Evolutionary conservation across 208 protist species (phyloP).

Genomic region (Trypanosomatidae sp.): DNA sequence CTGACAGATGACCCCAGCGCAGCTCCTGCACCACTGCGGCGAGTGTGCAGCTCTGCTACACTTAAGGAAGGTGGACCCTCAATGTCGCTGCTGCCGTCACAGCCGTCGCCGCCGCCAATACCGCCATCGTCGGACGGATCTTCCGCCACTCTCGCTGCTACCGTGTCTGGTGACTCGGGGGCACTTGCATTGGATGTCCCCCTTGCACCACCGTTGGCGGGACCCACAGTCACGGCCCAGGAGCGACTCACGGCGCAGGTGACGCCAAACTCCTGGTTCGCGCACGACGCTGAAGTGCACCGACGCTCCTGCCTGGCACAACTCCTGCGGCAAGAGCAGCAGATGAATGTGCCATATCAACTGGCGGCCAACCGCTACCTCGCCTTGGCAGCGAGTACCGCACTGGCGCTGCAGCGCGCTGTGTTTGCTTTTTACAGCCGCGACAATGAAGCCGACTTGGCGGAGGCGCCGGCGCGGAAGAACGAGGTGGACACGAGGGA

Average conservation of each 20-base stretch:
- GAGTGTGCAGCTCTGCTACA: not conserved
- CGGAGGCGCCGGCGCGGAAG: not conserved
- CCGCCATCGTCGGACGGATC: not conserved
- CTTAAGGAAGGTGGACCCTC: not conserved
- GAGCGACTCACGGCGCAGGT: constrained; percentile 7
- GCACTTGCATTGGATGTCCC: not conserved
- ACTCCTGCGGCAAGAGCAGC: constrained; percentile 30
- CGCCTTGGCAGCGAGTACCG: constrained; percentile 15
- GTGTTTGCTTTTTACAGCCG: constrained; percentile 20
- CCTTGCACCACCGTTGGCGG: not conserved
- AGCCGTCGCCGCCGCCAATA: not conserved
- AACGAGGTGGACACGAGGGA: not conserved
- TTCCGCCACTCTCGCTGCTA: not conserved
- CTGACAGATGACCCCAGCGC: not conserved
- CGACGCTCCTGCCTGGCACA: constrained; percentile 27
- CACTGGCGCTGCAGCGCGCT: constrained; percentile 34
- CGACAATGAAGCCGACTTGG: not conserved
- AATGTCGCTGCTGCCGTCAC: not conserved
- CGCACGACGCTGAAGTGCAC: constrained; percentile 21
- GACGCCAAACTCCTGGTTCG: constrained; percentile 44
- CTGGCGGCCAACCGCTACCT: constrained; percentile 26
- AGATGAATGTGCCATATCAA: constrained; percentile 52
- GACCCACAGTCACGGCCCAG: not conserved
- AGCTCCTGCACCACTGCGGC: not conserved
- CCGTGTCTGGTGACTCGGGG: constrained; percentile 1